Percentiles rank a stretch among this genome's conserved stretches.
Conservation (phyloP, 2,329 filamentous ascomycete genomes). For the Botrytis fragariae region DNA sequence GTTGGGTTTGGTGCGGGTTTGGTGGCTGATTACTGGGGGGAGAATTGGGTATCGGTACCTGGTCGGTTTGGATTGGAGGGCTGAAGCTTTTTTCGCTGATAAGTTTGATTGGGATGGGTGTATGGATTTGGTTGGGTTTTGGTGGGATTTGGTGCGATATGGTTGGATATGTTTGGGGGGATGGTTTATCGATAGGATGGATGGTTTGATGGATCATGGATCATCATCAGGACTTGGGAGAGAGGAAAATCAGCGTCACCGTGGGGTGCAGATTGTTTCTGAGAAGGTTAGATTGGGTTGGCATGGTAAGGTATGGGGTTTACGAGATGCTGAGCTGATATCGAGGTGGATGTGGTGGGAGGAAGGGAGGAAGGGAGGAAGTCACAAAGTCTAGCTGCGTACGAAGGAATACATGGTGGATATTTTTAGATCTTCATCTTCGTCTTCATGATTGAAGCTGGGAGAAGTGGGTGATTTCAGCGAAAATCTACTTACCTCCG, state of each 20-base stretch:
- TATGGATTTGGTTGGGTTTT: no score
- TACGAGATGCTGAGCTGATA: neutral
- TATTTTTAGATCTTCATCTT: neutral
- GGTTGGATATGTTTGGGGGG: neutral
- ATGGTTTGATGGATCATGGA: neutral
- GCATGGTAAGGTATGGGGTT: neutral
- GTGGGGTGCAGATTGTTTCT: conserved; percentile 13
- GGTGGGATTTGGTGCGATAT: neutral
- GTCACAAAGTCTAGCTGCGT: neutral
- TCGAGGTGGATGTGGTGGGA: neutral
- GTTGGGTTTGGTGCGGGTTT: neutral
- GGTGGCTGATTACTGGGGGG: neutral
- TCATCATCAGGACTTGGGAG: neutral
- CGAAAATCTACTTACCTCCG: neutral
- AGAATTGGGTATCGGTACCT: neutral
- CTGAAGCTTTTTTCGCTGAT: neutral
- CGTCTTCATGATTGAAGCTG: neutral
- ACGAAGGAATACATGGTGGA: neutral
- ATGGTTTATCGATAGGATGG: neutral
- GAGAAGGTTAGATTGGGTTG: neutral
- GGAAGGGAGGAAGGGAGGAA: neutral
- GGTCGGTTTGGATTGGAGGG: neutral
- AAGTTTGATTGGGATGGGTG: neutral
- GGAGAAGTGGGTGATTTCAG: neutral
- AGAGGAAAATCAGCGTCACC: neutral